Evolutionary conservation across 1,139 yeast genomes (phyloP), one percentile per base, ranked within the genome.

Genomic region (Candida anutae): DNA sequence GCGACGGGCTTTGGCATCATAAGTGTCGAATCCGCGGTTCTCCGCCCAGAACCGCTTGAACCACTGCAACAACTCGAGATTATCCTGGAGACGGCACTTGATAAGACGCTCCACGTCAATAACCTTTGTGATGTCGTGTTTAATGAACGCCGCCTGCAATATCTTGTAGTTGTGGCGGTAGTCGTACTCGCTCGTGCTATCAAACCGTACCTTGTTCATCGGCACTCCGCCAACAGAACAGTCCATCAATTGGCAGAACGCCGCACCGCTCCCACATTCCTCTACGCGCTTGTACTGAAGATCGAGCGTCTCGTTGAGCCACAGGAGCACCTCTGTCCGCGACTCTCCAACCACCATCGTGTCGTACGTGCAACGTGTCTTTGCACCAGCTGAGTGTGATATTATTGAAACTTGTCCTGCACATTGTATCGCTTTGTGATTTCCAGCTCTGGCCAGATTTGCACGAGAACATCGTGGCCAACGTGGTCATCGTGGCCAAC

Each of bases 241-340:
- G 53, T 90, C 96, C 63, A 88, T 69, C 28, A 90, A 69, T 54
- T 88, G 96, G 54, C 97, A 87, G 51, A 83, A 88, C 3, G 85
- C 93, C 1, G 95, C 95, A 3, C 99, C 99, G 3, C 81, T 76
- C 13, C 99, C 99, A 49, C 95, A 81, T 53, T 87, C 90, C 48
- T 93, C 98, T 3, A 90, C 81, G 46, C 82, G 85, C 28, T 76
- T 66, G 43, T 82, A 73, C 38, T 76, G 66, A 23, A 87, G 54
- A 29, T 69, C 70, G 24, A 85, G 63, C 5, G 83, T 70, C 27
- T 69, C 62, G 48, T 88, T 88, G 40, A 90, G 67, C 97, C 98
- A 93, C 33, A 69, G 72, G 34, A 93, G 58, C 16, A 90, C 69
- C 44, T 87, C 96, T 27, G 80, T 76, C 43, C 97, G 73, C 16